These are phyloP conservation scores for Solanum lignicaule DNA, from an alignment of 257 asterid species.

Conservation along the genomic window DNA sequence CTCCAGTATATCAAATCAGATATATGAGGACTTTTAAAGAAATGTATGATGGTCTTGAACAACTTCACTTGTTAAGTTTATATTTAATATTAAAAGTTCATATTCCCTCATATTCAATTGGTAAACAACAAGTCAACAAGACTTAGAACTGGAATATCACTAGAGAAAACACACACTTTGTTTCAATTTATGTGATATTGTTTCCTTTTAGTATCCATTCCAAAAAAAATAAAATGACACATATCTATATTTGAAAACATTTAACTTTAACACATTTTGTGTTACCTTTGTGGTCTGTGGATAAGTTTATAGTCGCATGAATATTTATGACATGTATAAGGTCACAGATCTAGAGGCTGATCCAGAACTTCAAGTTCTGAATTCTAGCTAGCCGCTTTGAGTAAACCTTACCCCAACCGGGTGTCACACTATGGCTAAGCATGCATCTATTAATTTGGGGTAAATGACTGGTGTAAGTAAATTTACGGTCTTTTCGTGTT, in stretches of 20 bases:
- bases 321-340: background rate
- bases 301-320: background rate
- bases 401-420: background rate
- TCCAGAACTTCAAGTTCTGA: background rate
- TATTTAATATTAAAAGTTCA: background rate
- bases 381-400: background rate
- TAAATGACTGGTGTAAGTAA: background rate
- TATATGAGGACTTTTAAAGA: background rate
- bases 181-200: background rate
- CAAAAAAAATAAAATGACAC: background rate
- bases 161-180: fast-evolving
- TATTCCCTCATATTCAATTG: background rate
- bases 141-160: background rate
- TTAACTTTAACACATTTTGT: background rate
- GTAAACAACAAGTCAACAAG: background rate
- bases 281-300: background rate
- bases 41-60: background rate
- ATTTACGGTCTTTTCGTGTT: background rate
- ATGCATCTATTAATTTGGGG: background rate
- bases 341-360: background rate
- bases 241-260: background rate
- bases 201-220: background rate
- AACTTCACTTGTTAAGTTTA: background rate
- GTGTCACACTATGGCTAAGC: background rate
- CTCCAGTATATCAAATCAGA: background rate